phyloP scores from a whole-genome alignment of 257 asterid genomes.

The Jacaranda copaia region DNA sequence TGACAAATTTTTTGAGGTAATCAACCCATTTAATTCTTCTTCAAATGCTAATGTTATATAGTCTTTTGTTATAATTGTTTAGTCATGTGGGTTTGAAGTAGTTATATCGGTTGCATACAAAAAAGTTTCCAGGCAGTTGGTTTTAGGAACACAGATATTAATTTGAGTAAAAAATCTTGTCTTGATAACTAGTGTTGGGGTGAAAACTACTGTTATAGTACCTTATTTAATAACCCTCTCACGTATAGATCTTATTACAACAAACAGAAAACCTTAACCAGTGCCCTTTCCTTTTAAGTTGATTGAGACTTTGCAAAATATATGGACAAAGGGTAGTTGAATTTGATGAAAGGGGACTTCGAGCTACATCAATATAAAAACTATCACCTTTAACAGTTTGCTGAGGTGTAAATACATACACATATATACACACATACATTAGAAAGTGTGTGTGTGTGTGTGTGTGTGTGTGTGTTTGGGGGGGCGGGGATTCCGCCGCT shows the following conservation, averaged over 20 bases:
- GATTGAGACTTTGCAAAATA: conserved; percentile 41
- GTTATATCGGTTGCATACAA: conserved; percentile 33
- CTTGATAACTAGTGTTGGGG: neutral
- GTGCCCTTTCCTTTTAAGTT: conserved; percentile 7
- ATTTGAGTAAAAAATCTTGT: conserved; percentile 7
- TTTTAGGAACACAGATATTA: neutral
- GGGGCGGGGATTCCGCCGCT: conserved; percentile 23
- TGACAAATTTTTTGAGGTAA: neutral
- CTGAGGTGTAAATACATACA: neutral
- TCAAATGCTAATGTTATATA: neutral
- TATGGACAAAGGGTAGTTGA: conserved; percentile 43
- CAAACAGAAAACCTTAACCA: conserved; percentile 31
- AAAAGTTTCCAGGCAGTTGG: conserved; percentile 18
- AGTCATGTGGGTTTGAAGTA: conserved; percentile 35
- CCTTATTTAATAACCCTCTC: neutral
- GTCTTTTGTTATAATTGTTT: neutral
- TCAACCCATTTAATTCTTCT: neutral
- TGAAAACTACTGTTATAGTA: neutral
- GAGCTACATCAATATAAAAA: conserved; percentile 28
- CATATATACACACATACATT: neutral
- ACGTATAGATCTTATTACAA: neutral
- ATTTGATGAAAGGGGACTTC: conserved; percentile 33
- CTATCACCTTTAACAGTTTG: conserved; percentile 6
- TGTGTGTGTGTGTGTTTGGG: conserved; percentile 16
- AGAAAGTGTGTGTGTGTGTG: neutral